phyloP scores from a whole-genome alignment of 169 alveolate genomes.

The Toxoplasma gondii region DNA sequence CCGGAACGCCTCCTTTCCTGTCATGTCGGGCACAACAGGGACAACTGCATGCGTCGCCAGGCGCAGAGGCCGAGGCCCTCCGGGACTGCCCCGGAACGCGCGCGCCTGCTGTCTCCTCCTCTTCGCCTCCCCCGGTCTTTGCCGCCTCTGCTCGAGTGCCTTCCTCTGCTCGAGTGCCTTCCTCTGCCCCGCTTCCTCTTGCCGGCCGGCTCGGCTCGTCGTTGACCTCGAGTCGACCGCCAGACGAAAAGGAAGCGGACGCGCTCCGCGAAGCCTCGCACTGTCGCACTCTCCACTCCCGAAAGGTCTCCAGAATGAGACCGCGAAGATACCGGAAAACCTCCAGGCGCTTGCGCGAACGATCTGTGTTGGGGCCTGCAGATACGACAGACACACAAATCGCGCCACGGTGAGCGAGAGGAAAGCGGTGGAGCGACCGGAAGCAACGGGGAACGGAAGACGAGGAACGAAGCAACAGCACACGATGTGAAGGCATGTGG shows the following conservation, averaged over 20 bases:
- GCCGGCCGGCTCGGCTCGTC: neutral
- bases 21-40: neutral
- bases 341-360: neutral
- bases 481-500: no score
- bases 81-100: neutral
- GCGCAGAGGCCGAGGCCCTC: neutral
- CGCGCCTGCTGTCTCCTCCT: neutral
- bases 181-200: neutral
- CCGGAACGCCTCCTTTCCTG: neutral
- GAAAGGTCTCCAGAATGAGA: neutral
- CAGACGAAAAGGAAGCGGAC: neutral
- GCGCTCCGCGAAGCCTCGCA: neutral
- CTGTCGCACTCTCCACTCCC: slow-evolving; percentile 13
- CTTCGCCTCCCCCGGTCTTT: neutral
- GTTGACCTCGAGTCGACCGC: neutral
- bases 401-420: neutral
- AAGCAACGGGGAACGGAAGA: no score
- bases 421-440: neutral
- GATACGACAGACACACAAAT: neutral
- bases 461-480: no score
- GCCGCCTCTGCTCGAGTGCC: neutral
- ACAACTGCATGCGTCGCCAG: neutral
- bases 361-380: slow-evolving; percentile 21
- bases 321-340: neutral
- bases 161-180: neutral